Evolutionary conservation across 768 basidiomycete genomes (phyloP), one percentile per base, ranked within the genome.

Genomic region (Brasilioporus rufonigricans): DNA sequence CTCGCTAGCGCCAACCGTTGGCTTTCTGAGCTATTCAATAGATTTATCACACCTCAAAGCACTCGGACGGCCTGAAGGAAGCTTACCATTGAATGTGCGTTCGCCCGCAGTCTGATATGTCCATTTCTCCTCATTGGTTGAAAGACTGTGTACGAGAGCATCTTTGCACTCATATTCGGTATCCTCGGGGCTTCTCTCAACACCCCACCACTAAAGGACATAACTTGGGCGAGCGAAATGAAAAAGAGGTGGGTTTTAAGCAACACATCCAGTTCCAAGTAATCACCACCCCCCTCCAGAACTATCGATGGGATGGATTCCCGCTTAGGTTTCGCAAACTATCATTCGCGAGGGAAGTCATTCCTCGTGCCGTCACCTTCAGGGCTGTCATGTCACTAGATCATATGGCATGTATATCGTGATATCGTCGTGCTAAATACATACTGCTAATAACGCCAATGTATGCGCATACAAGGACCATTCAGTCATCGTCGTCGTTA

Each of bases 221-320:
- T 93, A 55, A 87, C 87, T 32, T 94, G 91, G 92, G 82, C 89
- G 18, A 91, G 88, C 61, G 91, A 95, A 72, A 93, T 93, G 91
- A 81, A 80, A 62, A 85, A 80, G 65, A 79, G 86, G 91, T 91
- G 61, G 61, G 83, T 71, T 18, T 29, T 8, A 7, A 39, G 29
- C 21, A n/a, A 32, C 44, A 0, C 26, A 4, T 44, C 26, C 19
- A 27, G 21, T 16, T 7, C 23, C 13, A 24, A 39, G 13, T 44
- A 21, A 44, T 44, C 48, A 40, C 52, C 36, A 19, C 9, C 52
- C 52, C 27, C n/a, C 56, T 36, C 35, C 61, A 90, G 87, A 55
- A 80, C 82, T 58, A 86, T 89, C 50, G 87, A 89, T 67, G 85
- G 86, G 61, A 87, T 89, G 84, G 83, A 89, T 62, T 81, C 87